Conservation (phyloP, 108 stramenopile genomes). For the Bacterosira constricta region DNA sequence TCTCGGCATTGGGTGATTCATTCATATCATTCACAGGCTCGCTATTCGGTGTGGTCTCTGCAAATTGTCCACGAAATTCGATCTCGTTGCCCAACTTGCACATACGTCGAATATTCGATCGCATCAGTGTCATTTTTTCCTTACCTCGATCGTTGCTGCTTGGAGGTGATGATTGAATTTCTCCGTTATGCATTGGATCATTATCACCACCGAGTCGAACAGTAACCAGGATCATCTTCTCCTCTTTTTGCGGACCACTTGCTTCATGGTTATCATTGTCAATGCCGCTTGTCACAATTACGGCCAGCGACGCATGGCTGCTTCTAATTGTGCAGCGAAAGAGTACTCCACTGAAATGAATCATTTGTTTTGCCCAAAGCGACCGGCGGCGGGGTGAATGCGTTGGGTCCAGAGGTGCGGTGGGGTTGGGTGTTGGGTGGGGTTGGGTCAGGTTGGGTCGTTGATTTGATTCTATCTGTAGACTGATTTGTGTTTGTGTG, state of each 20-base stretch:
- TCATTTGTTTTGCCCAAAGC: constrained; percentile 1
- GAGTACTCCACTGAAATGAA: constrained; percentile 56
- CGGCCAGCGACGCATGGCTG: constrained; percentile 51
- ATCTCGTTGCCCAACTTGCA: constrained; percentile 74
- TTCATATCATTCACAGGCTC: constrained; percentile 1
- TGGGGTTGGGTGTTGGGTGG: too few species aligned
- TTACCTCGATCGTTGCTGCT: background rate
- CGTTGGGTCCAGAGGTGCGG: background rate
- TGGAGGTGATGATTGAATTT: background rate
- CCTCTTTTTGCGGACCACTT: background rate
- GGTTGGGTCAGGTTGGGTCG: too few species aligned
- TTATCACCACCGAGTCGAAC: constrained; percentile 8
- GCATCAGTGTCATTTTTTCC: constrained; percentile 35
- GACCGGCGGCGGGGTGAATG: background rate
- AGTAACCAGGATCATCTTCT: constrained; percentile 6
- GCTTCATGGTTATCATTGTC: background rate
- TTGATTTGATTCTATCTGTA: too few species aligned
- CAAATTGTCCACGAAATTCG: constrained; percentile 40
- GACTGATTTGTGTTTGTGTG: too few species aligned
- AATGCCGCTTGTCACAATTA: constrained; percentile 18
- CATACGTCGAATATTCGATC: constrained; percentile 59
- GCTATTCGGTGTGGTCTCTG: constrained; percentile 3
- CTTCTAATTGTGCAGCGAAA: constrained; percentile 60
- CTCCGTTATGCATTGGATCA: background rate
- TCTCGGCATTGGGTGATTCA: too few species aligned